Base-by-base conservation (phyloP, 345 rosid genomes). In the Lepidium sativum region DNA sequence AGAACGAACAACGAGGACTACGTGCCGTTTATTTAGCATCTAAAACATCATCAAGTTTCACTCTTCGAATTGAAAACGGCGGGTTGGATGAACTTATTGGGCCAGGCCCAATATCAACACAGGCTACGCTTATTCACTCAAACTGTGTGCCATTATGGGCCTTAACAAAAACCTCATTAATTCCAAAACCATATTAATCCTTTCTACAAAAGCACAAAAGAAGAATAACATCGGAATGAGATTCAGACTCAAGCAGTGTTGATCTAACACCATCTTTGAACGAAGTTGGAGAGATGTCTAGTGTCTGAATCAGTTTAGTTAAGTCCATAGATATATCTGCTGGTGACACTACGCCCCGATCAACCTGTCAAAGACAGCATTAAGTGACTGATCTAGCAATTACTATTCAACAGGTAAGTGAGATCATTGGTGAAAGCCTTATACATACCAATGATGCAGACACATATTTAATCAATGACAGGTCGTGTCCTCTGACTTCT, bases 301-400 rank as follows among this genome's bases (percentile, higher is more conserved):
- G 75, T 1, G 77, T 71, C 60, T 78, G 79, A 73, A 86, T 73
- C 78, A 91, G 76, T 51, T 82, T 89, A 14, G 82, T 78, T 57
- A 85, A 78, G 64, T 89, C 91, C 95, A 92, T 89, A 13, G 96
- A 87, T 69, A 88, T 92, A 66, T 89, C 98, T 47, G 95, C 80
- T 12, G 98, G 98, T 39, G 96, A 88, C 44, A 23, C 51, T 16
- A 88, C 83, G 3, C 96, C 95, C 1, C 92, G 87, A 59, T 88
- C 86, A 67, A 85, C 82, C 96, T 84, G 77, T 35, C 68, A 74
- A 58, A 65, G 29, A 54, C 44, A 71, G 21, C 25, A 49, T 33
- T 33, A 6, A 50, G 12, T 32, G 21, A 41, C 29, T 39, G 6
- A 47, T 62, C 51, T 37, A 27, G 42, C n/a, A n/a, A n/a, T n/a